These are phyloP conservation scores for Pichia occidentalis DNA, from an alignment of 805 yeast genomes.

Conservation along the genomic window DNA sequence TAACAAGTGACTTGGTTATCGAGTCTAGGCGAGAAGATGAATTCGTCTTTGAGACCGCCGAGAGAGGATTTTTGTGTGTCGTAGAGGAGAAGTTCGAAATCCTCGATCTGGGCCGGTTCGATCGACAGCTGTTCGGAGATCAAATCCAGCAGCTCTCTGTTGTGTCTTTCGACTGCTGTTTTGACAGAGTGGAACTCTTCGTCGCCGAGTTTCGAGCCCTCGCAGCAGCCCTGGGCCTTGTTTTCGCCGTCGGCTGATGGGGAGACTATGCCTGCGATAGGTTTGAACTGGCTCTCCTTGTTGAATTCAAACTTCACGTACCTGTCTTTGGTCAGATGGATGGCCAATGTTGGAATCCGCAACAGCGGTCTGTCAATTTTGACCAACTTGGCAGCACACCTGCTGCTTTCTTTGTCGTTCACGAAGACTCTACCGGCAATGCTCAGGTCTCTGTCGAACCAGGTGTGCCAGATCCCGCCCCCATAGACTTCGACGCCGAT, in stretches of 20 bases:
- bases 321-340: slow-evolving; percentile 76
- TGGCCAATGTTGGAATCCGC: slow-evolving; percentile 91
- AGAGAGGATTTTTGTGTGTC: slow-evolving; percentile 79
- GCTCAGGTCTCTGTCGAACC: slow-evolving; percentile 93
- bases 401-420: slow-evolving; percentile 38
- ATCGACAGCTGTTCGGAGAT: slow-evolving; percentile 62
- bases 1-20: slow-evolving; percentile 88
- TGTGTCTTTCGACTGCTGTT: slow-evolving; percentile 67
- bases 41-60: slow-evolving; percentile 89
- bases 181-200: slow-evolving; percentile 61
- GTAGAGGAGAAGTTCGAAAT: slow-evolving; percentile 79
- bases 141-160: slow-evolving; percentile 57
- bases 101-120: slow-evolving; percentile 57
- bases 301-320: slow-evolving; percentile 80
- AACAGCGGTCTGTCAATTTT: slow-evolving; percentile 78
- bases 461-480: slow-evolving; percentile 93
- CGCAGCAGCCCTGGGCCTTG: slow-evolving; percentile 41
- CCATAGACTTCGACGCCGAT: slow-evolving; percentile 94
- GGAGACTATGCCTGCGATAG: slow-evolving; percentile 63
- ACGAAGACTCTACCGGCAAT: slow-evolving; percentile 89
- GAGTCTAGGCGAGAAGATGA: slow-evolving; percentile 83
- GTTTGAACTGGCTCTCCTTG: slow-evolving; percentile 78
- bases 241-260: slow-evolving; percentile 2
- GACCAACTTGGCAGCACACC: slow-evolving; percentile 58
- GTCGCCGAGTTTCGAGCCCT: slow-evolving; percentile 42